Evolutionary conservation across 2,329 filamentous ascomycete genomes (phyloP).

Genomic region (Nigrospora oryzae): DNA sequence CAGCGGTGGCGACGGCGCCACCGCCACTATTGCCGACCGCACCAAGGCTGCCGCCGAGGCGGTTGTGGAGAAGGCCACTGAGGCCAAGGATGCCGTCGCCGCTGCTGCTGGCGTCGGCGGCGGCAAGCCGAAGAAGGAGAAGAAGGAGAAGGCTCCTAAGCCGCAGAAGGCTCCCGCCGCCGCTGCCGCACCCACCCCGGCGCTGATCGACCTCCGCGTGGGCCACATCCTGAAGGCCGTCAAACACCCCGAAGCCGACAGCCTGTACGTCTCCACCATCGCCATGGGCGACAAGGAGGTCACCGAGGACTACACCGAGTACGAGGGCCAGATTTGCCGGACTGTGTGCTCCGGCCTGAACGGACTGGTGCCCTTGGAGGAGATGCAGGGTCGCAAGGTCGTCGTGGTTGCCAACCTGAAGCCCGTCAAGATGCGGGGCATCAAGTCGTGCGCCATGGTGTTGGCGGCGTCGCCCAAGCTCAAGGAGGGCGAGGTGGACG

Average conservation of each 20-base stretch:
- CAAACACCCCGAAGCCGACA: slow-evolving; percentile 94
- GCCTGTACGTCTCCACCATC: slow-evolving; percentile 90
- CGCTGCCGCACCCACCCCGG: slow-evolving; percentile 71
- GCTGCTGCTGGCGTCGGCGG: slow-evolving; percentile 25
- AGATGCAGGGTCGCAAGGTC: slow-evolving; percentile 96
- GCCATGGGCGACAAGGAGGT: slow-evolving; percentile 83
- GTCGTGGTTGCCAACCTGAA: slow-evolving; percentile 96
- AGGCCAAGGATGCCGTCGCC: slow-evolving; percentile 6
- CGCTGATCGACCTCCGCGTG: slow-evolving; percentile 87
- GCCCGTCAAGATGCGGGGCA: slow-evolving; percentile 96
- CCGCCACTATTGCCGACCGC: slow-evolving; percentile 44
- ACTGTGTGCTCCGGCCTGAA: slow-evolving; percentile 97
- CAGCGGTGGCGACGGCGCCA: slow-evolving; percentile 32
- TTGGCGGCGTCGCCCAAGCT: slow-evolving; percentile 82
- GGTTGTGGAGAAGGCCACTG: slow-evolving; percentile 32
- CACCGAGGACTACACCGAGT: slow-evolving; percentile 81
- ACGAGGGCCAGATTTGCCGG: slow-evolving; percentile 83
- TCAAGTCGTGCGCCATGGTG: slow-evolving; percentile 73
- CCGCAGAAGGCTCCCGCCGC: slow-evolving; percentile 58
- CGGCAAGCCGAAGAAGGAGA: slow-evolving; percentile 64
- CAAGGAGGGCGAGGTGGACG: slow-evolving; percentile 72
- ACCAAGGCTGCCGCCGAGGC: slow-evolving; percentile 52
- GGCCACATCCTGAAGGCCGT: slow-evolving; percentile 95
- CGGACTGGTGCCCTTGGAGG: slow-evolving; percentile 81
- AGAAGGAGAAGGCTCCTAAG: slow-evolving; percentile 83